Evolutionary conservation across 495 filamentous ascomycete genomes (phyloP).

Genomic region (Pseudotulostoma volvatum): DNA sequence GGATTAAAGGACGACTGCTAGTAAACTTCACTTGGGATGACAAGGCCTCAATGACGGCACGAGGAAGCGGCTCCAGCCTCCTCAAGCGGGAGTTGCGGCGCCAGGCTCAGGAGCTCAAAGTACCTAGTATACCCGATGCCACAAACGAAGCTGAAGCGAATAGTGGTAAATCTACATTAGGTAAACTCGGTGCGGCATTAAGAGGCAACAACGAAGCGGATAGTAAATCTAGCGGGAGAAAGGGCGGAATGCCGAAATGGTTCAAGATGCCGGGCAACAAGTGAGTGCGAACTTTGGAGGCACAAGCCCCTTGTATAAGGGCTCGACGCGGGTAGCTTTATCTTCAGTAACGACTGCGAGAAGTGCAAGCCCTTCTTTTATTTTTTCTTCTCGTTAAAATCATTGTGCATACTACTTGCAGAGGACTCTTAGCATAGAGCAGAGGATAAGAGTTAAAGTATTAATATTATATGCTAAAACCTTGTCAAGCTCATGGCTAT

Average conservation of each 20-base stretch:
- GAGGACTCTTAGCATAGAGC: too few species aligned
- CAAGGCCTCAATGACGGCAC: conserved; percentile 28
- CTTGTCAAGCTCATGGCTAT: too few species aligned
- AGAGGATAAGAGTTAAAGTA: too few species aligned
- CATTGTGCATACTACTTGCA: too few species aligned
- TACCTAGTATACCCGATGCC: conserved; percentile 29
- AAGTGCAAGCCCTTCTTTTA: too few species aligned
- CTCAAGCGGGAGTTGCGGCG: conserved; percentile 51
- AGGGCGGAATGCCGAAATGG: conserved; percentile 46
- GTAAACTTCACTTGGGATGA: conserved; percentile 69
- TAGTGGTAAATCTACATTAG: conserved; percentile 9
- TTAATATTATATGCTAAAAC: too few species aligned
- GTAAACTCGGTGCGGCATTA: conserved; percentile 18
- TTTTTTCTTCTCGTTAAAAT: too few species aligned
- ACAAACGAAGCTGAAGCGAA: conserved; percentile 28
- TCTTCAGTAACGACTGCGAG: too few species aligned
- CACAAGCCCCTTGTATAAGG: too few species aligned
- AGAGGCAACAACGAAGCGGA: conserved; percentile 18
- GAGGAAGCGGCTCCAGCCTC: conserved; percentile 23
- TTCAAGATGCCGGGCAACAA: conserved; percentile 48
- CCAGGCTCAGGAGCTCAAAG: conserved; percentile 49
- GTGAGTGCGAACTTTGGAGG: conserved; percentile 12
- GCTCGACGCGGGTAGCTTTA: too few species aligned
- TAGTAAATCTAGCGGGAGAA: conserved; percentile 30
- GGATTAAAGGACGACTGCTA: conserved; percentile 49